Evolutionary conservation across 2,329 filamentous ascomycete species (phyloP), one percentile per base, ranked within the genome.

Genomic region (Fusarium fracticaudum): DNA sequence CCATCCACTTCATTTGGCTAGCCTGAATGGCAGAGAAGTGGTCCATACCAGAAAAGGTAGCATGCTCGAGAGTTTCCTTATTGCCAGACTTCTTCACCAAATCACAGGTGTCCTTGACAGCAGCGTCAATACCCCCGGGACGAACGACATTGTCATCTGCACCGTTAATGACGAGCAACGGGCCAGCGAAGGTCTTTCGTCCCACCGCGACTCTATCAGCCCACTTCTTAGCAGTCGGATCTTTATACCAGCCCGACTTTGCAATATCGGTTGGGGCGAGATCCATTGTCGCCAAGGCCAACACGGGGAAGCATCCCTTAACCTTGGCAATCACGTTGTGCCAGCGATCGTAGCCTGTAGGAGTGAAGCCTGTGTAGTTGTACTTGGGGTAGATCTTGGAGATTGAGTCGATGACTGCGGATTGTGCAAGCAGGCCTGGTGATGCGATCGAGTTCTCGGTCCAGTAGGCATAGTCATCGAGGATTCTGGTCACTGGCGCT

Each of bases 11-110:
- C 48, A 47, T 31, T 35, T 72, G 67, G 20, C 73, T 74, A 2
- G 67, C 73, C 18, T 72, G 70, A 14, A 72, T 72, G 12, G 55
- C 50, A 3, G 67, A 61, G 37, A 76, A 74, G 45, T 75, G 73
- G 12, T 70, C 71, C 71, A 69, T 69, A 11, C 40, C 48, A 26
- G 48, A 29, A 10, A 64, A 50, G 0, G 35, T 64, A 24, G 60
- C 48, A n/a, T 64, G 69, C 11, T 72, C 43, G 5, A 71, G 29
- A 9, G 40, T 20, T n/a, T 37, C 50, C 5, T n/a, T 29, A 18
- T 8, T 26, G 29, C 18, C 26, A 4, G 48, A 58, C 6, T 33
- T 47, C 8, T 58, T 22, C 8, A 33, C 24, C 8, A 50, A 6
- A 29, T 35, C 47, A 10, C 59, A 72, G 2, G 60, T 72, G 7